phyloP scores from a whole-genome alignment of 192 early-diverging fungal genomes.

The Blastocladiella britannica region DNA sequence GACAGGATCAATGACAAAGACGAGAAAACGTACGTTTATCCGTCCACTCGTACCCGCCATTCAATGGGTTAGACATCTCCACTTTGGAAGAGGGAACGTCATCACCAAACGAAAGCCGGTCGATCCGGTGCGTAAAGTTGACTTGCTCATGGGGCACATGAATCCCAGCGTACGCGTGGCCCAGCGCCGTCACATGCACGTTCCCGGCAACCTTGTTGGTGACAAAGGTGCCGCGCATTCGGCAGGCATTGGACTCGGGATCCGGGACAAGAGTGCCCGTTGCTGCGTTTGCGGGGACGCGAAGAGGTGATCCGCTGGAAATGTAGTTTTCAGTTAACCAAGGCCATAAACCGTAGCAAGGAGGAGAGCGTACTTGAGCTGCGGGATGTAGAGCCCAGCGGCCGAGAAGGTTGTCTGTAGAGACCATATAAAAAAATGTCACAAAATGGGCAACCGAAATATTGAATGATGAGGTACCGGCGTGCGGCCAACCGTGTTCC shows the following conservation, averaged over 20 bases:
- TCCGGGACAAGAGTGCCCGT: neutral
- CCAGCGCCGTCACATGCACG: slow-evolving; percentile 73
- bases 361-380: neutral
- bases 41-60: slow-evolving; percentile 49
- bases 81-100: slow-evolving; percentile 40
- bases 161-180: slow-evolving; percentile 60
- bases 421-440: slow-evolving; percentile 6
- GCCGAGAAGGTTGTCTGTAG: slow-evolving; percentile 14
- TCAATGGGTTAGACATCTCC: slow-evolving; percentile 60
- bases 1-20: neutral
- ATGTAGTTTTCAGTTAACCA: too few relatives aligned
- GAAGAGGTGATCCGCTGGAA: too few relatives aligned
- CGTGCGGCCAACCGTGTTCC: slow-evolving; percentile 1
- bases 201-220: slow-evolving; percentile 70
- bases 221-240: slow-evolving; percentile 44
- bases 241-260: slow-evolving; percentile 27
- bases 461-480: slow-evolving; percentile 1
- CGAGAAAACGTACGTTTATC: slow-evolving; percentile 18
- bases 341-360: too few relatives aligned
- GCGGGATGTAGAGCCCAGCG: neutral
- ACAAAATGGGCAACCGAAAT: slow-evolving; percentile 2
- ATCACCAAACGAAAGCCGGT: slow-evolving; percentile 73
- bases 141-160: slow-evolving; percentile 40
- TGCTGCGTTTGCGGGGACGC: neutral
- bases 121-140: slow-evolving; percentile 88